phyloP scores from a whole-genome alignment of 2,329 filamentous ascomycete genomes.

The Penicillium frequentans region DNA sequence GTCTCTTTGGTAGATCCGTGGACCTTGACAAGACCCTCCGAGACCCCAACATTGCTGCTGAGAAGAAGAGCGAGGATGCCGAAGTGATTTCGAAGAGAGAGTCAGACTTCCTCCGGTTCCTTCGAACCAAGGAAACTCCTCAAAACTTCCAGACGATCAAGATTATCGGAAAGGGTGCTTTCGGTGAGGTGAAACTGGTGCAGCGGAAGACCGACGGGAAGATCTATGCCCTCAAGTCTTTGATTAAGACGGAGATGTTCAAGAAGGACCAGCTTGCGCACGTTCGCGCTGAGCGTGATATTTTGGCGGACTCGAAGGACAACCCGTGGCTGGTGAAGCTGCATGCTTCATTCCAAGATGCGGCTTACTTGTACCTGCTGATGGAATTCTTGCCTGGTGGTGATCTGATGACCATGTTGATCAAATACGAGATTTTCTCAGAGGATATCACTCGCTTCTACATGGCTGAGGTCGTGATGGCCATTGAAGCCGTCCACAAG shows the following conservation, averaged over 20 bases:
- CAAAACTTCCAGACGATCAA: constrained; percentile 96
- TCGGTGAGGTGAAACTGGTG: constrained; percentile 96
- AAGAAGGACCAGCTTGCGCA: constrained; percentile 98
- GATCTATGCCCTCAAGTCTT: constrained; percentile 96
- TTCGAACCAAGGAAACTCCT: constrained; percentile 88
- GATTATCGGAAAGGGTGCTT: constrained; percentile 98
- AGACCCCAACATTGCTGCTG: constrained; percentile 71
- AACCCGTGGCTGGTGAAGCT: constrained; percentile 99
- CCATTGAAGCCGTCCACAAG: constrained; percentile 98
- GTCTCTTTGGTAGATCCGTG: constrained; percentile 65
- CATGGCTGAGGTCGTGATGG: constrained; percentile 95
- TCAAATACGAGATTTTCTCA: constrained; percentile 99
- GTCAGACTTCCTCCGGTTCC: constrained; percentile 87
- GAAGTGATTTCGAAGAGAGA: constrained; percentile 83
- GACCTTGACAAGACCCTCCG: constrained; percentile 85
- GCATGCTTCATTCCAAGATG: constrained; percentile 96
- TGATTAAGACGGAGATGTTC: constrained; percentile 99
- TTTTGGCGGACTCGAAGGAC: constrained; percentile 91
- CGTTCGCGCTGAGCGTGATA: constrained; percentile 95
- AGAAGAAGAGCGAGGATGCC: constrained; percentile 80
- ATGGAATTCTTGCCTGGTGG: constrained; percentile 99
- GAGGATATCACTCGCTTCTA: constrained; percentile 99
- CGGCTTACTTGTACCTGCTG: constrained; percentile 94
- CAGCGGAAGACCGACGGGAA: constrained; percentile 95
- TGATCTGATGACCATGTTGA: constrained; percentile 99